phyloP scores from a whole-genome alignment of 257 asterid genomes.

The Knoxia roxburghii region DNA sequence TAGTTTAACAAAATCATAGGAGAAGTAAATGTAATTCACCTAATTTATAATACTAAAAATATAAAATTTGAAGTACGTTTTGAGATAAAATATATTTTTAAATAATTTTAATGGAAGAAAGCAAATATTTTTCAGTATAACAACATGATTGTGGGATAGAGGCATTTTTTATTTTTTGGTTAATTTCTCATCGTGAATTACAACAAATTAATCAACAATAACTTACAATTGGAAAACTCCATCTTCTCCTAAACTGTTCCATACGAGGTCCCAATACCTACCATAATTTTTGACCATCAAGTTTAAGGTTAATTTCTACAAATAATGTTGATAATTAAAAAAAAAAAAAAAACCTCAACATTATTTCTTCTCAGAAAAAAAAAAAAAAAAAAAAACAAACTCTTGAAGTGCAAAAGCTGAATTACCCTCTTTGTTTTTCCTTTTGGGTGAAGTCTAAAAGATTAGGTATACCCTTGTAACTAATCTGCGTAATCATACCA shows the following conservation, averaged over 20 bases:
- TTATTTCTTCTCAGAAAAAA: neutral
- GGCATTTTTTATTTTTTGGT: no score
- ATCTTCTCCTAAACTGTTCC: conserved; percentile 11
- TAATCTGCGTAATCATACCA: conserved; percentile 17
- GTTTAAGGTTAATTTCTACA: no score
- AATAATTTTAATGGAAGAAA: no score
- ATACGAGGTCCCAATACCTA: conserved; percentile 34
- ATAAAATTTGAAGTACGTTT: no score
- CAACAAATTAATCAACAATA: no score
- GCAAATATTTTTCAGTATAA: no score
- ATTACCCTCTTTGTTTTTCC: conserved; percentile 26
- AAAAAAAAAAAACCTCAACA: neutral
- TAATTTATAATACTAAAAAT: no score
- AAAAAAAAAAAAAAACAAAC: neutral
- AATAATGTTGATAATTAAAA: neutral
- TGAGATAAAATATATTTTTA: no score
- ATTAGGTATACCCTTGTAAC: conserved; percentile 19
- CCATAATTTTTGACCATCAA: neutral
- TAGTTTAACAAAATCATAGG: no score
- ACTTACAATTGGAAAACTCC: conserved; percentile 22
- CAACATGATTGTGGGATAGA: no score
- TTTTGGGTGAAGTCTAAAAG: conserved; percentile 10
- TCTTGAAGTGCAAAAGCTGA: neutral
- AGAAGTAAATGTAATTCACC: no score
- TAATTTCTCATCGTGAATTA: no score